Evolutionary conservation across 306 rosid species (phyloP).

Genomic region (Medicago arabica): DNA sequence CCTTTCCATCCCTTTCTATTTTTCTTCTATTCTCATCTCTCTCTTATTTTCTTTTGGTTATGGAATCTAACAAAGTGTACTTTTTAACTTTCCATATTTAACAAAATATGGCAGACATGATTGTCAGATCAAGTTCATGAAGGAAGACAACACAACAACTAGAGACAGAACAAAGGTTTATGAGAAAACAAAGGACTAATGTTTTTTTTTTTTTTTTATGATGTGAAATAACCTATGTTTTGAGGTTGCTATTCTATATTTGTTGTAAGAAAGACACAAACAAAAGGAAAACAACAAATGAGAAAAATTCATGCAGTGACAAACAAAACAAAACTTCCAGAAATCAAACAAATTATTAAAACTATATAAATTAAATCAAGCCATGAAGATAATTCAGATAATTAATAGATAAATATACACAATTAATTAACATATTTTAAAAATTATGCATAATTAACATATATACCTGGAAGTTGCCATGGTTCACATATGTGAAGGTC

Average conservation of each 20-base stretch:
- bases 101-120: slow-evolving; percentile 8
- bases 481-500: slow-evolving; percentile 97
- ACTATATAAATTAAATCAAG: slow-evolving; percentile 10
- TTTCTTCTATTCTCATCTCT: no score
- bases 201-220: slow-evolving; percentile 5
- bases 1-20: no score
- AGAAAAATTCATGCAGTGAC: slow-evolving; percentile 12
- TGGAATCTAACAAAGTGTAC: no score
- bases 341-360: background rate
- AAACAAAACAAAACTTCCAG: slow-evolving; percentile 16
- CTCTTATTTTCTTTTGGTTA: no score
- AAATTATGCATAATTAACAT: background rate
- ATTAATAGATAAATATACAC: background rate
- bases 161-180: slow-evolving; percentile 19
- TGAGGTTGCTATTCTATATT: background rate
- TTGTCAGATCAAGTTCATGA: slow-evolving; percentile 17
- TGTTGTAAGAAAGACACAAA: background rate
- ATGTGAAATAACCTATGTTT: background rate
- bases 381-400: background rate
- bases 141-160: slow-evolving; percentile 13
- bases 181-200: slow-evolving; percentile 15
- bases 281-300: slow-evolving; percentile 21
- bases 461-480: slow-evolving; percentile 97
- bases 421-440: background rate
- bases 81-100: no score